phyloP scores from a whole-genome alignment of 2,329 filamentous ascomycete species.

The Xylariaceae sp. region DNA sequence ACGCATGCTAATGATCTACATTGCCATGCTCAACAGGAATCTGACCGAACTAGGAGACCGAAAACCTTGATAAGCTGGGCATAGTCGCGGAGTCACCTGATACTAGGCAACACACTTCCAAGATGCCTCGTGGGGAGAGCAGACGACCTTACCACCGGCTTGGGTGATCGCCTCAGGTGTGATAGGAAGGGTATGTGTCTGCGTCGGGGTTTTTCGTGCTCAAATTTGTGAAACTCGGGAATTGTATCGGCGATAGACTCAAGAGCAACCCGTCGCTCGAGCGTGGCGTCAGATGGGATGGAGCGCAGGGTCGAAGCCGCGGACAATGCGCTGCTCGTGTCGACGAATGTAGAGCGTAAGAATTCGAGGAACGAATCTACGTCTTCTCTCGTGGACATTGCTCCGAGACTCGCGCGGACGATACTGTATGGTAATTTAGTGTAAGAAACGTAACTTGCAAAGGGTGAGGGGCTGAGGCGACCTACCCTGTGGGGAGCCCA shows the following conservation, averaged over 20 bases:
- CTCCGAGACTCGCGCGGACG: slow-evolving; percentile 65
- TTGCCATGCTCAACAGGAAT: background rate
- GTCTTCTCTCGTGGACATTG: slow-evolving; percentile 65
- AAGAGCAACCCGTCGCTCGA: slow-evolving; percentile 7
- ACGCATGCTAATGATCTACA: slow-evolving; percentile 1
- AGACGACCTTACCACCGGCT: slow-evolving; percentile 9
- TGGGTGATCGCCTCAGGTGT: slow-evolving; percentile 17
- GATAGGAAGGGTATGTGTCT: slow-evolving; percentile 25
- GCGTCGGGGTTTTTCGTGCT: slow-evolving; percentile 9
- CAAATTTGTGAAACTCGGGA: slow-evolving; percentile 11
- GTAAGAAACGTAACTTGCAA: slow-evolving; percentile 1
- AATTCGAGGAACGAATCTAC: slow-evolving; percentile 58
- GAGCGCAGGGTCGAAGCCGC: slow-evolving; percentile 27
- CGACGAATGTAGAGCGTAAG: slow-evolving; percentile 48
- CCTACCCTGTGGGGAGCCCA: slow-evolving; percentile 60
- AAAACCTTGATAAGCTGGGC: background rate
- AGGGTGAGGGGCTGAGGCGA: background rate
- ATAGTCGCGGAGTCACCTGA: slow-evolving; percentile 7
- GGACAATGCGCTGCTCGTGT: slow-evolving; percentile 30
- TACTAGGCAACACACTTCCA: background rate
- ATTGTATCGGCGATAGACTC: background rate
- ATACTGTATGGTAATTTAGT: slow-evolving; percentile 49
- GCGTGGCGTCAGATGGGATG: slow-evolving; percentile 21
- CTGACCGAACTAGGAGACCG: background rate
- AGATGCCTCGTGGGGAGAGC: slow-evolving; percentile 18